These are phyloP conservation scores for Cutaneotrichosporon mucoides DNA, from an alignment of 1,284 basidiomycete genomes.

Conservation along the genomic window DNA sequence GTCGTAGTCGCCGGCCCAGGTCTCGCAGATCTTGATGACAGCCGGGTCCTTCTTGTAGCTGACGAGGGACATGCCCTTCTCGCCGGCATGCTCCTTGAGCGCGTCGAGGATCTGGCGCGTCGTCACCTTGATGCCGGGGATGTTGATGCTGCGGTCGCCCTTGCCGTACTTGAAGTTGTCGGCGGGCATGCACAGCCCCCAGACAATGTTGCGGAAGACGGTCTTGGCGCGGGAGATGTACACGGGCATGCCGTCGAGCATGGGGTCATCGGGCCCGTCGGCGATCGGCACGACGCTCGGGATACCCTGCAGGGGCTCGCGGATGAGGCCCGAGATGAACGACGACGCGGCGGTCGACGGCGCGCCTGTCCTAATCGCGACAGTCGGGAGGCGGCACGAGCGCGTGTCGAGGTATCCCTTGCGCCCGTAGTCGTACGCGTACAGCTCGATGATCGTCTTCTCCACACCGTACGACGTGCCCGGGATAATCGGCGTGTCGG, in stretches of 20 bases:
- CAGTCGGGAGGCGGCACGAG: slow-evolving; percentile 60
- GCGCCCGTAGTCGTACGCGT: slow-evolving; percentile 63
- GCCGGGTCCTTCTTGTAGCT: slow-evolving; percentile 45
- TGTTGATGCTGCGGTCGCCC: slow-evolving; percentile 42
- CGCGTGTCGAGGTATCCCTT: slow-evolving; percentile 60
- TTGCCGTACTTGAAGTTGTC: slow-evolving; percentile 32
- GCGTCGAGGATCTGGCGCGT: slow-evolving; percentile 48
- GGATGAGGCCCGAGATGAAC: slow-evolving; percentile 62
- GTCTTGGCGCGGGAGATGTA: slow-evolving; percentile 58
- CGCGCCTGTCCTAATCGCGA: slow-evolving; percentile 58
- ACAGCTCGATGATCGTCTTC: slow-evolving; percentile 60
- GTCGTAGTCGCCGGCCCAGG: slow-evolving; percentile 49
- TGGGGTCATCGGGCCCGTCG: slow-evolving; percentile 32
- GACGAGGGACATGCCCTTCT: slow-evolving; percentile 38
- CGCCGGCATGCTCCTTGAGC: slow-evolving; percentile 41
- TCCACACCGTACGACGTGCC: slow-evolving; percentile 60
- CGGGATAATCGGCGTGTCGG: slow-evolving; percentile 57
- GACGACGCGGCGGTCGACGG: slow-evolving; percentile 60
- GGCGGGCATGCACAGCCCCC: slow-evolving; percentile 44
- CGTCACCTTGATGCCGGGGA: slow-evolving; percentile 49
- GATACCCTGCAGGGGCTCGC: slow-evolving; percentile 60
- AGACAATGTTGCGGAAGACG: slow-evolving; percentile 49
- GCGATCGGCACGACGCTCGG: slow-evolving; percentile 56
- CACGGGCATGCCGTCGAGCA: slow-evolving; percentile 52
- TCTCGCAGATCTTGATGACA: slow-evolving; percentile 46